Evolutionary conservation across 768 basidiomycete species (phyloP), one percentile per base, ranked within the genome.

Genomic region (Xerocomus potaroensis): DNA sequence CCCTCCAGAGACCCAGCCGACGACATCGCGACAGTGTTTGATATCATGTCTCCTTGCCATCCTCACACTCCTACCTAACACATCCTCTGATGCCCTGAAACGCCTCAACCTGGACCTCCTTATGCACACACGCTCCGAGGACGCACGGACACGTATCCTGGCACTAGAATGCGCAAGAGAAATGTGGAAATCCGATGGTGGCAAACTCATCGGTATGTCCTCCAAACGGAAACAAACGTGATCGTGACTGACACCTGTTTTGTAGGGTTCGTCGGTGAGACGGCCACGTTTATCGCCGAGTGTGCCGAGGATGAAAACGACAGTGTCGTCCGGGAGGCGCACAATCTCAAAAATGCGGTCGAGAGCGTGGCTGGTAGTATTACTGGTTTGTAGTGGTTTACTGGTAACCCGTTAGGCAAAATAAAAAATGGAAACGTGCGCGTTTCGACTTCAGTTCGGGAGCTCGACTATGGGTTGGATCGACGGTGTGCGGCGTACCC

Each of bases 221-320:
- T 5, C 14, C 8, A 5, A 10, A 11, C 31, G 21, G 21, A n/a
- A n/a, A 8, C 1, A 2, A 22, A 19, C 22, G 42, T 26, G n/a
- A 24, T 8, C 10, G 16, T 19, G n/a, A 18, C 35, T 47, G 4
- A 32, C 14, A 8, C 19, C n/a, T 4, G 22, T 27, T 48, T 43
- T 18, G 43, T 55, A 89, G 89, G 84, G 10, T 87, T 90, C 56
- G 82, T 78, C 14, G 72, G 81, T 9, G 93, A 95, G 63, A 87
- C 91, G 23, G 73, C 87, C 15, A 84, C 87, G 22, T 92, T 95
- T 69, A 83, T 95, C 44, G 81, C 82, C 4, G 93, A 95, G 64
- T 87, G 83, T 59, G 79, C 81, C 4, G 90, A 92, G 67, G 91
- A 95, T 59, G 92, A 93, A 54, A 84, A 91, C 61, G 88, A 91